These are phyloP conservation scores for Trichoderma oligosporum DNA, from an alignment of 2,329 filamentous ascomycete genomes.

Conservation along the genomic window DNA sequence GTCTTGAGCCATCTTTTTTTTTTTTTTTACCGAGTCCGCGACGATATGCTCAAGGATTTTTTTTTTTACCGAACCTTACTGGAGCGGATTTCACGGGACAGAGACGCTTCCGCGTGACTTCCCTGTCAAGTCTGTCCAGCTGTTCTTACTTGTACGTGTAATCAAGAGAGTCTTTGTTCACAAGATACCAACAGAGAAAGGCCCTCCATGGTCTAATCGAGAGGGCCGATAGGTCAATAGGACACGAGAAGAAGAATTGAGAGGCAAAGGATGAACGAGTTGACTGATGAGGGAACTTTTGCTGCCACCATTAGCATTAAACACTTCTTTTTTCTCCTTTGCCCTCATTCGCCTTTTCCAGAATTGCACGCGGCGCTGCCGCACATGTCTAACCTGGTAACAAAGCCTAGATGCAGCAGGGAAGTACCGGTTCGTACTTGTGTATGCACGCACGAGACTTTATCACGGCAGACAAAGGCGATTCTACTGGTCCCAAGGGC, in stretches of 20 bases:
- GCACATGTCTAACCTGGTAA: neutral
- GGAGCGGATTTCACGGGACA: neutral
- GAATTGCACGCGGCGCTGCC: slow-evolving; percentile 6
- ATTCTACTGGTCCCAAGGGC: slow-evolving; percentile 2
- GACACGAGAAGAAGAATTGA: neutral
- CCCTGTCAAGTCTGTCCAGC: slow-evolving; percentile 3
- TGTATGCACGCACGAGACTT: slow-evolving; percentile 1
- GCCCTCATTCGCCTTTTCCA: neutral
- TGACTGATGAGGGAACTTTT: neutral
- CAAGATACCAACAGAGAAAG: neutral
- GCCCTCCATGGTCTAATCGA: neutral
- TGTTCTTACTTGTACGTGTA: no score
- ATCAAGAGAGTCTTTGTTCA: neutral
- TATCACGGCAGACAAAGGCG: neutral
- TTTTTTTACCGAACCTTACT: neutral
- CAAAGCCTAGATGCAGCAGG: neutral
- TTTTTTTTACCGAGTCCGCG: slow-evolving; percentile 10
- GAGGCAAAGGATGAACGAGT: neutral
- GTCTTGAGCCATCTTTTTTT: neutral
- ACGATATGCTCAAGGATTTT: neutral
- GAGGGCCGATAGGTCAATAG: neutral
- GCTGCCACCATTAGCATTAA: slow-evolving; percentile 3
- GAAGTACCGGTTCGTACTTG: neutral
- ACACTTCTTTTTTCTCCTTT: neutral
- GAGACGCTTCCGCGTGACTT: slow-evolving; percentile 3